Percentiles rank a stretch among this genome's conserved stretches.
Conservation (phyloP, 2,329 filamentous ascomycete species). For the Trichoderma sp. region DNA sequence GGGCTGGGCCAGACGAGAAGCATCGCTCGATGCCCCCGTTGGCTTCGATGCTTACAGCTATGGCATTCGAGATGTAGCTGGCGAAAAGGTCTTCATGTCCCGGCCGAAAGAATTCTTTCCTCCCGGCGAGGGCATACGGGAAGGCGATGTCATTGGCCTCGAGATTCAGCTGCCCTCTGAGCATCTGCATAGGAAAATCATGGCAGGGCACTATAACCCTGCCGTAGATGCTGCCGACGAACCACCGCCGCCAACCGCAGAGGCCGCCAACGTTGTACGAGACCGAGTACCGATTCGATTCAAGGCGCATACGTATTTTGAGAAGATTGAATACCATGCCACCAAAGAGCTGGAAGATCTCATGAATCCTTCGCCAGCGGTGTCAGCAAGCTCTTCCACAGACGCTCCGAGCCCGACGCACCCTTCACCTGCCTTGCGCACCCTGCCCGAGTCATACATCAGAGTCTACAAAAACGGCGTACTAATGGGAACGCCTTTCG, state of each 20-base stretch:
- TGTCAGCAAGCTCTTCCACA: conserved; percentile 50
- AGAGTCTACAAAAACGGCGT: conserved; percentile 92
- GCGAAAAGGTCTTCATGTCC: conserved; percentile 92
- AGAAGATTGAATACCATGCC: conserved; percentile 85
- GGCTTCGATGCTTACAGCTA: conserved; percentile 94
- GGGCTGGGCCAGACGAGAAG: conserved; percentile 82
- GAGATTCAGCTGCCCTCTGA: conserved; percentile 91
- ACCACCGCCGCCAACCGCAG: conserved; percentile 56
- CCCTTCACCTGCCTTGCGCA: conserved; percentile 73
- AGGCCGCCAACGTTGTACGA: conserved; percentile 80
- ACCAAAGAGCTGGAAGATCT: conserved; percentile 87
- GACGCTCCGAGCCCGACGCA: conserved; percentile 74
- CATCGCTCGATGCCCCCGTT: conserved; percentile 79
- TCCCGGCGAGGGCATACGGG: conserved; percentile 74
- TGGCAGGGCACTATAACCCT: conserved; percentile 85
- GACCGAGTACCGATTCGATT: conserved; percentile 94
- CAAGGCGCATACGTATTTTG: conserved; percentile 92
- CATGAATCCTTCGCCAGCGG: conserved; percentile 67
- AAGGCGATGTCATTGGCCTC: conserved; percentile 92
- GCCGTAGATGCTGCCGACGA: conserved; percentile 72
- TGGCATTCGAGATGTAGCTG: conserved; percentile 83
- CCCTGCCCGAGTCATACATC: conserved; percentile 83
- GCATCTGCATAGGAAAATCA: conserved; percentile 82
- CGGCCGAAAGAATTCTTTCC: conserved; percentile 89
- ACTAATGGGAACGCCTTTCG: conserved; percentile 84